Evolutionary conservation across 2,329 filamentous ascomycete species (phyloP), one percentile per base, ranked within the genome.

Genomic region (Alternaria solani): DNA sequence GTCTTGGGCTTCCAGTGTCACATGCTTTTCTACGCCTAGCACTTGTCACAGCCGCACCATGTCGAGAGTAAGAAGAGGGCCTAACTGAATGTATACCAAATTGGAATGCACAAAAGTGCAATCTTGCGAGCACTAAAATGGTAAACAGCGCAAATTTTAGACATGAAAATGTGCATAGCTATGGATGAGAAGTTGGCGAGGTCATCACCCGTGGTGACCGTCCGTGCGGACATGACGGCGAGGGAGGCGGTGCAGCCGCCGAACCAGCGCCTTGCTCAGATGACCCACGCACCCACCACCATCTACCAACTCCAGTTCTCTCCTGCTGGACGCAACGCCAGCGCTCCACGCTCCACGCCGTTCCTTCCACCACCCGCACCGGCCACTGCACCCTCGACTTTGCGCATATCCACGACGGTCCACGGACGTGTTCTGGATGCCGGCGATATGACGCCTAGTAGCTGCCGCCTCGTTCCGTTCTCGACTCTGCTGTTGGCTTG

Each of bases 381-480:
- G 8, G 25, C 32, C 30, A 51, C 38, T 46, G 25, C 7, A 51
- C 28, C 18, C 25, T 39, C 26, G 6, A 16, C 36, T 9, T 9
- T 28, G 44, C n/a, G 30, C 30, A 16, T 26, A 25, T 16, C n/a
- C 52, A 30, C 49, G 23, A 20, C 34, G 25, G 12, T 1, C 20
- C 14, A 25, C 46, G 46, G 46, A 36, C 46, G 46, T 14, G 26
- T 28, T 44, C 53, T 58, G 32, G 25, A 61, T 62, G 59, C 54
- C 41, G 46, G 36, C 49, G 57, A 58, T 39, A 65, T 57, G 51
- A 68, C 59, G 57, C 55, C 53, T 56, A 23, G 44, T 47, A 39
- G 44, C 52, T 44, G 51, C 52, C 44, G 51, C 56, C 44, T 42
- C 36, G 51, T 62, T 34, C 42, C 51, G n/a, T 30, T 39, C 14